These are phyloP conservation scores for Cornus suecica DNA, from an alignment of 148 eudicot species.

Conservation along the genomic window DNA sequence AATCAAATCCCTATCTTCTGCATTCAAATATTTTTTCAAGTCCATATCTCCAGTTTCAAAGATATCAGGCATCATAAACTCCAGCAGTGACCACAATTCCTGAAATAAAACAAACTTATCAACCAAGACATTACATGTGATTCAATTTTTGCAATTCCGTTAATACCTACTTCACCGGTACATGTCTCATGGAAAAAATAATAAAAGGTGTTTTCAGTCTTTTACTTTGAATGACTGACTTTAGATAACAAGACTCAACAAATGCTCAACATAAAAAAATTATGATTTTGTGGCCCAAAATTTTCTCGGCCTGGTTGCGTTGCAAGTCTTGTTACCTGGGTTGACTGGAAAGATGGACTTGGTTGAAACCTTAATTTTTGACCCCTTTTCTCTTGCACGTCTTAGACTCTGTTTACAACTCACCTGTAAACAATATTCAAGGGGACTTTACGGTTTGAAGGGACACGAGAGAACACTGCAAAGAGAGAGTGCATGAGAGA, in stretches of 20 bases:
- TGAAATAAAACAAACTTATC: conserved; percentile 36
- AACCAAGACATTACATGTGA: conserved; percentile 1
- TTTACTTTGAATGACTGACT: neutral
- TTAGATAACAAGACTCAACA: neutral
- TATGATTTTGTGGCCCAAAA: too few species aligned
- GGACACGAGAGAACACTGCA: too few species aligned
- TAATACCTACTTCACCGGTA: neutral
- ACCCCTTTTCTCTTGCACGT: too few species aligned
- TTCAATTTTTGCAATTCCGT: neutral
- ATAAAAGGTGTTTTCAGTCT: too few species aligned
- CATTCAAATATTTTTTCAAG: conserved; percentile 75
- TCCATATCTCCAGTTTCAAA: conserved; percentile 89
- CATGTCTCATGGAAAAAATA: neutral
- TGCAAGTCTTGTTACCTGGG: too few species aligned
- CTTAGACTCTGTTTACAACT: too few species aligned
- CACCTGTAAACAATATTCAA: too few species aligned
- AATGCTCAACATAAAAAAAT: neutral
- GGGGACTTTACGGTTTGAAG: too few species aligned
- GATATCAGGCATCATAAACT: conserved; percentile 94
- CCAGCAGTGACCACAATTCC: conserved; percentile 98
- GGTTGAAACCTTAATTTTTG: too few species aligned
- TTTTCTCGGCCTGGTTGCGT: too few species aligned
- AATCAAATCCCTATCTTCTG: conserved; percentile 69
- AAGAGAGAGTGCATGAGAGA: too few species aligned
- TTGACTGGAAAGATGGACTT: too few species aligned